Evolutionary conservation across 129 eudicot genomes (phyloP).

Genomic region (Centaurea solstitialis): DNA sequence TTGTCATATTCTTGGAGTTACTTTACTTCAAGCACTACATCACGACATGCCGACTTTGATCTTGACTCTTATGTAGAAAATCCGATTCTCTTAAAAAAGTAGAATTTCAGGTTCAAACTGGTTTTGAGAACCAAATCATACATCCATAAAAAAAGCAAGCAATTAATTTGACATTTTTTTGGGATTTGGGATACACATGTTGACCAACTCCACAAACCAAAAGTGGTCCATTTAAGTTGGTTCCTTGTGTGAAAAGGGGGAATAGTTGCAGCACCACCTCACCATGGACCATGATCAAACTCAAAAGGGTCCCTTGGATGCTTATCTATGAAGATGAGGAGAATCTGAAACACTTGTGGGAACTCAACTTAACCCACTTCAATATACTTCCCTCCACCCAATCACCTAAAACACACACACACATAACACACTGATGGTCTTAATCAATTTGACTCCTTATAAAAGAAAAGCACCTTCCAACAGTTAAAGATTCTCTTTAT

Average conservation of each 20-base stretch:
- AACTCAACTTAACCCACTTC: constrained; percentile 20
- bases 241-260: constrained; percentile 17
- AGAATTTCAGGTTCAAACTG: neutral
- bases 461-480: constrained; percentile 7
- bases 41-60: neutral
- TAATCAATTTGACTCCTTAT: constrained; percentile 9
- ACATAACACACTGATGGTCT: neutral
- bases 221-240: neutral
- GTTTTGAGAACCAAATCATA: neutral
- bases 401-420: neutral
- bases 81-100: neutral
- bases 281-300: constrained; percentile 28
- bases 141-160: neutral
- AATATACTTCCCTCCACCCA: neutral
- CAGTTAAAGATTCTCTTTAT: neutral
- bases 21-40: neutral
- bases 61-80: neutral
- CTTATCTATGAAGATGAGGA: constrained; percentile 2
- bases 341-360: constrained; percentile 37
- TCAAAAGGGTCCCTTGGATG: constrained; percentile 17
- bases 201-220: constrained; percentile 16
- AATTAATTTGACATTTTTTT: neutral
- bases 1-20: neutral
- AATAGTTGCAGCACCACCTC: constrained; percentile 23
- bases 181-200: neutral